Conservation (phyloP, 2,329 filamentous ascomycete genomes). For the Trichoderma endophyticum region DNA sequence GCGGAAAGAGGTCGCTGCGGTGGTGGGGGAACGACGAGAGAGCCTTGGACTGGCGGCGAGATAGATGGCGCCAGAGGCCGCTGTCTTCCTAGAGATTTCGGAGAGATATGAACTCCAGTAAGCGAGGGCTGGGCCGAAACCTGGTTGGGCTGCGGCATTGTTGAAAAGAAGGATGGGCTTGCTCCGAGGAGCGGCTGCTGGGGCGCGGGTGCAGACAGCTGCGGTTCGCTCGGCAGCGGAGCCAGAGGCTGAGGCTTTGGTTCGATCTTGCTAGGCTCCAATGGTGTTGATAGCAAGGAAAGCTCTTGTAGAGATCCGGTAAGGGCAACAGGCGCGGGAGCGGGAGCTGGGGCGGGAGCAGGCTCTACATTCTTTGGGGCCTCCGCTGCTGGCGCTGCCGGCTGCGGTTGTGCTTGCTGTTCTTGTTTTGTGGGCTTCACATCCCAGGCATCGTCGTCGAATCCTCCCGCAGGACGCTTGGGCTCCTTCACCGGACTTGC, state of each 20-base stretch:
- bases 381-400: conserved; percentile 21
- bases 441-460: conserved; percentile 97
- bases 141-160: conserved; percentile 25
- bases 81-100: conserved; percentile 49
- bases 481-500: conserved; percentile 30
- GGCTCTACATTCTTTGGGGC: neutral
- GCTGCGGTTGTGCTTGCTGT: conserved; percentile 32
- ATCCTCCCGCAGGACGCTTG: conserved; percentile 52
- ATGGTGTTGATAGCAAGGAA: conserved; percentile 50
- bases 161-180: conserved; percentile 56
- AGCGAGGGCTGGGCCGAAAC: neutral
- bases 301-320: conserved; percentile 61
- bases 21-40: conserved; percentile 69
- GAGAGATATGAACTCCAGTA: conserved; percentile 22
- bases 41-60: conserved; percentile 52
- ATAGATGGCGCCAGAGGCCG: conserved; percentile 64
- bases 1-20: conserved; percentile 82
- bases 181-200: conserved; percentile 50
- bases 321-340: conserved; percentile 2
- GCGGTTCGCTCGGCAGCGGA: neutral
- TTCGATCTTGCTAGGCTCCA: conserved; percentile 48
- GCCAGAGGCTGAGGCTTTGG: conserved; percentile 23
- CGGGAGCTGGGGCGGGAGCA: neutral
- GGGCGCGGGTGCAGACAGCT: conserved; percentile 22
- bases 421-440: conserved; percentile 74